phyloP scores from a whole-genome alignment of 805 yeast species.

The Spathaspora girioi region DNA sequence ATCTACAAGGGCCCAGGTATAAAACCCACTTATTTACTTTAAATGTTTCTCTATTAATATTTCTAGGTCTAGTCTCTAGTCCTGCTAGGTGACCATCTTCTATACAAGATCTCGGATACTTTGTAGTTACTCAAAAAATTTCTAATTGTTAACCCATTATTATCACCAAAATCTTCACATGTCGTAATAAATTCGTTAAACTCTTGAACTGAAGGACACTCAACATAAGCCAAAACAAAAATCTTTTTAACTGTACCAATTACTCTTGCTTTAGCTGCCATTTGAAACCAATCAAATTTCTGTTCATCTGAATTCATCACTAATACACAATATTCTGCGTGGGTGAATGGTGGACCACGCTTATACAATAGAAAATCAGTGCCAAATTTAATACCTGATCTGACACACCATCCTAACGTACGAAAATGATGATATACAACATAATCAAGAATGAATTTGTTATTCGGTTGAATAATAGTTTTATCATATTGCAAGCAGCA shows the following conservation, averaged over 20 bases:
- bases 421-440: slow-evolving; percentile 83
- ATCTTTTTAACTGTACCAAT: slow-evolving; percentile 84
- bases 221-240: slow-evolving; percentile 66
- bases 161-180: slow-evolving; percentile 7
- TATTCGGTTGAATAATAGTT: slow-evolving; percentile 16
- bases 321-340: slow-evolving; percentile 79
- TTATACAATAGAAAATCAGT: slow-evolving; percentile 79
- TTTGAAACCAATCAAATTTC: slow-evolving; percentile 52
- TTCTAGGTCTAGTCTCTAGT: slow-evolving; percentile 58
- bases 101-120: slow-evolving; percentile 64
- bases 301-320: slow-evolving; percentile 40
- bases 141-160: slow-evolving; percentile 14
- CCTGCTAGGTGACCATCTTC: slow-evolving; percentile 83
- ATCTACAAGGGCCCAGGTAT: background rate
- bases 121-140: slow-evolving; percentile 41
- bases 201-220: slow-evolving; percentile 40
- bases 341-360: slow-evolving; percentile 93
- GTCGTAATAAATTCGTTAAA: slow-evolving; percentile 19
- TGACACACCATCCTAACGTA: slow-evolving; percentile 90
- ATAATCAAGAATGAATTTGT: slow-evolving; percentile 50
- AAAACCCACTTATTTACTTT: too few species aligned
- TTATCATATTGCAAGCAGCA: slow-evolving; percentile 16
- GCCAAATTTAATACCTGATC: slow-evolving; percentile 90
- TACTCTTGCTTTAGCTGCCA: slow-evolving; percentile 71
- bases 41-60: too few species aligned